These are phyloP conservation scores for Taxawa tesnikishii DNA, from an alignment of 2,329 filamentous ascomycete genomes.

Conservation along the genomic window DNA sequence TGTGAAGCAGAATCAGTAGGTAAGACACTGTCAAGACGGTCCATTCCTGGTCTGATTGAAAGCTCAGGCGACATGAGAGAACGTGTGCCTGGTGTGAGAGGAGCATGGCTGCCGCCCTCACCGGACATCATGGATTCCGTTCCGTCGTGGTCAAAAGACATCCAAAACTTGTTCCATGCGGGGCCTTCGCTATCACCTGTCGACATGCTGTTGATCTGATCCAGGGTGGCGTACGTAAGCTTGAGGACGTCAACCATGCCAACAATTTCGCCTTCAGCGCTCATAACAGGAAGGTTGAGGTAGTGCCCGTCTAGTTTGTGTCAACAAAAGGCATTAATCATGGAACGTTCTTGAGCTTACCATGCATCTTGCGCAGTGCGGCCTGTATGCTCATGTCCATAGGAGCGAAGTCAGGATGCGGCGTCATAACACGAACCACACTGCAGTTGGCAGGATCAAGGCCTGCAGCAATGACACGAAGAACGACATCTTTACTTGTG, in stretches of 20 bases:
- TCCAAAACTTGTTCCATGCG: constrained; percentile 99
- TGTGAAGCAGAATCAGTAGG: constrained; percentile 94
- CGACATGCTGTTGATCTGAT: constrained; percentile 88
- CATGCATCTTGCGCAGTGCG: constrained; percentile 97
- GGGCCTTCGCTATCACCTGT: constrained; percentile 83
- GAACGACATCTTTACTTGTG: constrained; percentile 96
- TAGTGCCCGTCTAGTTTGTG: constrained; percentile 96
- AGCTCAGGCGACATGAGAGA: constrained; percentile 75
- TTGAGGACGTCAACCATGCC: constrained; percentile 99
- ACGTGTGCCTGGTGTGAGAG: constrained; percentile 53
- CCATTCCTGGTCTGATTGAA: constrained; percentile 42
- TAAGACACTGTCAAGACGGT: constrained; percentile 72
- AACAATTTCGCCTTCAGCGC: constrained; percentile 86
- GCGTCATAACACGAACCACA: constrained; percentile 97
- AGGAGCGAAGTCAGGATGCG: constrained; percentile 95
- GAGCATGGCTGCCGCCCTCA: constrained; percentile 66
- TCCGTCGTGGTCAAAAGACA: constrained; percentile 87
- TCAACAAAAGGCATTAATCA: not conserved
- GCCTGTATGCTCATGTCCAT: constrained; percentile 99
- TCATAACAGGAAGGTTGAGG: constrained; percentile 96
- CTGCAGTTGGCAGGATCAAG: constrained; percentile 91
- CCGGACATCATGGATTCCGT: constrained; percentile 95
- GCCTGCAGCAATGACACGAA: constrained; percentile 93
- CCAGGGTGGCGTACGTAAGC: constrained; percentile 91
- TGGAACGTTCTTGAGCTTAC: constrained; percentile 49